A percentile compares a stretch with the other conserved stretches of the same genome.
Conservation (phyloP, 768 basidiomycete species). For the Cubamyces sp. region DNA sequence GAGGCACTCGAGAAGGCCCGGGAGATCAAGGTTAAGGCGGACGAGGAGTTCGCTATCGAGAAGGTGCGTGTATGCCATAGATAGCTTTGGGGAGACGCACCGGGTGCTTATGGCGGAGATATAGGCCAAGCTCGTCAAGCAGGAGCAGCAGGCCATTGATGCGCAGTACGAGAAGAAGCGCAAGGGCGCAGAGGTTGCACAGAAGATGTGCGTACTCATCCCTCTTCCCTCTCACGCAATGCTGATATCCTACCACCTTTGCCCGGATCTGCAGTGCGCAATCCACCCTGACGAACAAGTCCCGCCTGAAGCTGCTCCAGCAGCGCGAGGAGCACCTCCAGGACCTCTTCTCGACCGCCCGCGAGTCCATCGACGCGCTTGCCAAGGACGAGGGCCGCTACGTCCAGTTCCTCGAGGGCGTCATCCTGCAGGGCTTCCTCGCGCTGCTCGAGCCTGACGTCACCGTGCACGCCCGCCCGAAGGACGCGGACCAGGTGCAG, state of each 20-base stretch:
- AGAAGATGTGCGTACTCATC: conserved; percentile 80
- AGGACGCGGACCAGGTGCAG: conserved; percentile 63
- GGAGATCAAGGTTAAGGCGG: conserved; percentile 96
- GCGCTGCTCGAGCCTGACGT: conserved; percentile 78
- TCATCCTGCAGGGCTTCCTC: conserved; percentile 85
- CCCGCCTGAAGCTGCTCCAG: conserved; percentile 87
- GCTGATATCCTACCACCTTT: no score
- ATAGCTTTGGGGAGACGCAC: background rate
- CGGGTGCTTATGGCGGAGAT: background rate
- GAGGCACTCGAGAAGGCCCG: conserved; percentile 97
- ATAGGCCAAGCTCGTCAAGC: conserved; percentile 96
- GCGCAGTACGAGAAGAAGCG: conserved; percentile 94
- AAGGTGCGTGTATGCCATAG: conserved; percentile 56
- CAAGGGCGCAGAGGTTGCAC: conserved; percentile 90
- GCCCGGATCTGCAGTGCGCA: conserved; percentile 64
- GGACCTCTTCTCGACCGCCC: conserved; percentile 79
- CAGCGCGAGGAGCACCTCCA: conserved; percentile 91
- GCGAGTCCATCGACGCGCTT: conserved; percentile 63
- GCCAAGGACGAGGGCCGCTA: conserved; percentile 72
- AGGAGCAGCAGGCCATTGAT: conserved; percentile 94
- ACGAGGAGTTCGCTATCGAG: conserved; percentile 99
- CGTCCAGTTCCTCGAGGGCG: conserved; percentile 77
- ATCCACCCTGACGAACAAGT: conserved; percentile 96
- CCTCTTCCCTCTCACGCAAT: background rate
- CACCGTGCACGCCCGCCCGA: conserved; percentile 65